Conservation (phyloP, 768 basidiomycete species). For the Kwoniella sp. region DNA sequence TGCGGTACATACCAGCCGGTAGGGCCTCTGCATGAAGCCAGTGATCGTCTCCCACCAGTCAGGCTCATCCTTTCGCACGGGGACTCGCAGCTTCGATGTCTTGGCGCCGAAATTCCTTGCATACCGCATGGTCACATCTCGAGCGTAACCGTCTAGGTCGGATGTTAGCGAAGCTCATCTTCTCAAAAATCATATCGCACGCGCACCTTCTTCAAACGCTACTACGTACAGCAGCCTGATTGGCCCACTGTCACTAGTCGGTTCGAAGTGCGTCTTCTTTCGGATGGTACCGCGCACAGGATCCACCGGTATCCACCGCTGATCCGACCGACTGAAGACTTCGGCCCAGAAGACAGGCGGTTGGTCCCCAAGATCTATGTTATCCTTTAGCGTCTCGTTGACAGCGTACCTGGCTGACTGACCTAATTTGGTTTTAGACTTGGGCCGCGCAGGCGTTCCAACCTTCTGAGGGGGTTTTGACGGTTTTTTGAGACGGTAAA, state of each 20-base stretch:
- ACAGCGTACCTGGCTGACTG: constrained; percentile 7
- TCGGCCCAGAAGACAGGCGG: constrained; percentile 96
- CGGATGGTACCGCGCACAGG: constrained; percentile 75
- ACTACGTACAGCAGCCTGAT: constrained; percentile 91
- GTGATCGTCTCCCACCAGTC: constrained; percentile 84
- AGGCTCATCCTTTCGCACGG: constrained; percentile 57
- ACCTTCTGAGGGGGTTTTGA: constrained; percentile 54
- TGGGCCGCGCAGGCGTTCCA: constrained; percentile 21
- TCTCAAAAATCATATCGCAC: not conserved
- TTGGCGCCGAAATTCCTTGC: constrained; percentile 73
- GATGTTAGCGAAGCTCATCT: not conserved
- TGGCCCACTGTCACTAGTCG: constrained; percentile 57
- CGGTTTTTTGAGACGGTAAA: constrained; percentile 52
- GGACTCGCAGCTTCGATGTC: constrained; percentile 52
- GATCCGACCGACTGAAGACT: constrained; percentile 87
- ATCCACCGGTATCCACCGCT: constrained; percentile 88
- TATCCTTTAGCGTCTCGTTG: not conserved
- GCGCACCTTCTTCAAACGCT: constrained; percentile 73
- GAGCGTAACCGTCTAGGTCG: constrained; percentile 78
- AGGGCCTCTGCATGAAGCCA: constrained; percentile 63
- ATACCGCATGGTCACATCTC: constrained; percentile 88
- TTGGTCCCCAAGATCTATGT: constrained; percentile 47
- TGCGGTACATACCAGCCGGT: constrained; percentile 61
- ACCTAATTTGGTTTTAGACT: constrained; percentile 38
- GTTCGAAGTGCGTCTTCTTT: constrained; percentile 75